Conservation (phyloP, 2,329 filamentous ascomycete species). For the Aspergillus costaricaensis region DNA sequence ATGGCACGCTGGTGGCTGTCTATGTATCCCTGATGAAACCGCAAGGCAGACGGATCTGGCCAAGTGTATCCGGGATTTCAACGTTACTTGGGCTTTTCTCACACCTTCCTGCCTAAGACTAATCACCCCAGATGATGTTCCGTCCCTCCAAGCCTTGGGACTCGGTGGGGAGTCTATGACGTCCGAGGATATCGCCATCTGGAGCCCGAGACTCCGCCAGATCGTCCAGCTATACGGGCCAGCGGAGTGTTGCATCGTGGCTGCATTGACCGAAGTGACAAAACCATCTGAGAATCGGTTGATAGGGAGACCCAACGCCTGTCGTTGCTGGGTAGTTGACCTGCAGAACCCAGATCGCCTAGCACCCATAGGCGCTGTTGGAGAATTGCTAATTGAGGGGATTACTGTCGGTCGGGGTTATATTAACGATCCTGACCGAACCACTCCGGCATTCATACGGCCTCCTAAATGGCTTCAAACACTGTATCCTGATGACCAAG, state of each 20-base stretch:
- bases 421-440: neutral
- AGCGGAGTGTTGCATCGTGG: neutral
- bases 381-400: neutral
- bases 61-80: constrained; percentile 48
- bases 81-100: constrained; percentile 55
- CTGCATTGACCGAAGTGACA: neutral
- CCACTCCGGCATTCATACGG: neutral
- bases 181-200: neutral
- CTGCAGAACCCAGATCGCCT: neutral
- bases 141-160: neutral
- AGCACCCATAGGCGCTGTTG: neutral
- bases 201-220: neutral
- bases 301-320: neutral
- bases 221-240: neutral
- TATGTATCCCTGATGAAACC: constrained; percentile 15
- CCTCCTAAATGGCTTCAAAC: neutral
- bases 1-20: constrained; percentile 16
- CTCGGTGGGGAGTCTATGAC: neutral
- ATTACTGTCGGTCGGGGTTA: neutral
- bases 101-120: constrained; percentile 28
- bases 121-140: neutral
- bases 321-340: neutral
- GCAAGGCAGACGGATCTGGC: constrained; percentile 38
- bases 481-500: neutral
- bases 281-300: neutral